Conservation (phyloP, 345 rosid genomes). For the thale cress (Arabidopsis thaliana) region TAIR10.1 NC_003075.7:13009001-13009500, state of each 20-base stretch:
- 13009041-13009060: constrained; percentile 93
- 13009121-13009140: constrained; percentile 56
- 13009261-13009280: constrained; percentile 93
- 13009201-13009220: background rate
- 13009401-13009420: constrained; percentile 6
- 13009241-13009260: constrained; percentile 67
- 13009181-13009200: constrained; percentile 57
- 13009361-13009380: constrained; percentile 78
- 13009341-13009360: constrained; percentile 72
- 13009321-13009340: constrained; percentile 60
- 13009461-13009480: constrained; percentile 29
- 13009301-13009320: constrained; percentile 42
- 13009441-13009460: constrained; percentile 30
- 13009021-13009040: constrained; percentile 71
- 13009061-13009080: constrained; percentile 66
- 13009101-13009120: constrained; percentile 58
- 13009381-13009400: constrained; percentile 25
- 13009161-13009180: constrained; percentile 67
- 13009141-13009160: constrained; percentile 56
- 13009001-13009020: constrained; percentile 76
- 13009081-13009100: constrained; percentile 57
- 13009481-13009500: constrained; percentile 7
- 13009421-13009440: constrained; percentile 26
- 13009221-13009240: constrained; percentile 75
- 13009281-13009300: constrained; percentile 78